Evolutionary conservation across 768 basidiomycete species (phyloP).

Genomic region (Macrolepiota dolichaula): DNA sequence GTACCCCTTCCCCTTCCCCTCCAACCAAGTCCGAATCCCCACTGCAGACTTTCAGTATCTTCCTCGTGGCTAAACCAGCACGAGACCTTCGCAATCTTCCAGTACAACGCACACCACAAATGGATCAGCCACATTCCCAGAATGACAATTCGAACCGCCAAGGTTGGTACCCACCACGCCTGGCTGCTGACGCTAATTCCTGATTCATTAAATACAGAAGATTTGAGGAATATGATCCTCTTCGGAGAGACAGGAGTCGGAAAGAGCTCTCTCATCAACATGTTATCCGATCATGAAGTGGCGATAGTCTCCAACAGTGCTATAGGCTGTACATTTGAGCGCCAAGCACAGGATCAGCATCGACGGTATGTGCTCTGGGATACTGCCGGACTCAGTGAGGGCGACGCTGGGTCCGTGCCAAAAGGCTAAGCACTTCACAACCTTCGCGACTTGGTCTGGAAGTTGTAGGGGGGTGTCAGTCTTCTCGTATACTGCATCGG

Average conservation of each 20-base stretch:
- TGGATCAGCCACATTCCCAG: too few species aligned
- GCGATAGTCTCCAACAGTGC: constrained; percentile 30
- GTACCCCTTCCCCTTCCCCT: too few species aligned
- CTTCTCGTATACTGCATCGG: constrained; percentile 33
- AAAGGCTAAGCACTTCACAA: constrained; percentile 15
- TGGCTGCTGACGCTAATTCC: too few species aligned
- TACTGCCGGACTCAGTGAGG: constrained; percentile 38
- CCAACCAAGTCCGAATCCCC: too few species aligned
- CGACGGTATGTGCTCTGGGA: constrained; percentile 33
- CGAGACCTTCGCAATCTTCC: too few species aligned
- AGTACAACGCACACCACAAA: too few species aligned
- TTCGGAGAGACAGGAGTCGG: constrained; percentile 36
- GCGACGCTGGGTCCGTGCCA: constrained; percentile 17
- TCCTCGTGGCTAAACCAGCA: too few species aligned
- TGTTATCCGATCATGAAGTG: constrained; percentile 24
- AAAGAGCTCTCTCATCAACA: constrained; percentile 30
- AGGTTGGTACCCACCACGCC: too few species aligned
- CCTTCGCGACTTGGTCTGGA: constrained; percentile 26
- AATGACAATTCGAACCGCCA: too few species aligned
- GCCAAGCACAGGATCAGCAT: constrained; percentile 35
- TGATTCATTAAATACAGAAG: too few species aligned
- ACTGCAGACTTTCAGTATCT: too few species aligned
- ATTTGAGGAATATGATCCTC: constrained; percentile 24
- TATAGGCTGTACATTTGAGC: constrained; percentile 36
- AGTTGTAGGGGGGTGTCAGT: constrained; percentile 31